Percentiles rank a stretch among this genome's conserved stretches.
These are phyloP conservation scores for Solanum bukasovii DNA, from an alignment of 257 asterid genomes.

Conservation along the genomic window DNA sequence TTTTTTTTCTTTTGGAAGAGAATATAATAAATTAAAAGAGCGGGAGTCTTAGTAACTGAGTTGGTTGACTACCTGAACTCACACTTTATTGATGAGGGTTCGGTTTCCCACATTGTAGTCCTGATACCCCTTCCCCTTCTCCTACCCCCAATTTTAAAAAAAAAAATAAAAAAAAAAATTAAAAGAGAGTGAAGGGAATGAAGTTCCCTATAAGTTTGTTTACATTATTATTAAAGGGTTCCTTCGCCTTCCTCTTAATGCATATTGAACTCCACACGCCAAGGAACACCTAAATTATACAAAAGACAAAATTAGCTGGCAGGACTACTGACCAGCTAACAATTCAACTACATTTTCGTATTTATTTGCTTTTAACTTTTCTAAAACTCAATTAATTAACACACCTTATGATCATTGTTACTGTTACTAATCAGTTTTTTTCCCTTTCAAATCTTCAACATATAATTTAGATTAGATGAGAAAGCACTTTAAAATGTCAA, in stretches of 20 bases:
- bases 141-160: neutral
- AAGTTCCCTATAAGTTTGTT: slow-evolving; percentile 15
- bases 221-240: slow-evolving; percentile 8
- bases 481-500: neutral
- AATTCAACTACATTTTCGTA: neutral
- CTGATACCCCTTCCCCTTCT: no score
- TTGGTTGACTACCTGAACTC: neutral
- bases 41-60: neutral
- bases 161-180: no score
- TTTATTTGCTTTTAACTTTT: neutral
- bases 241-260: slow-evolving; percentile 11
- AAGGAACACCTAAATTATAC: slow-evolving; percentile 16
- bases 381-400: neutral
- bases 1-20: neutral
- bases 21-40: neutral
- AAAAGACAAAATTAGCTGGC: slow-evolving; percentile 11
- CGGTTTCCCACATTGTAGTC: neutral
- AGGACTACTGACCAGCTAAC: slow-evolving; percentile 16
- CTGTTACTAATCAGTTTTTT: neutral
- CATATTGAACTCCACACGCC: slow-evolving; percentile 29
- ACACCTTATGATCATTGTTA: neutral
- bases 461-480: neutral
- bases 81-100: neutral
- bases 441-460: neutral
- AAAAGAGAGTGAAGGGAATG: neutral